Evolutionary conservation across 1,284 basidiomycete species (phyloP), one percentile per base, ranked within the genome.

Genomic region (Ceratobasidium sp.): DNA sequence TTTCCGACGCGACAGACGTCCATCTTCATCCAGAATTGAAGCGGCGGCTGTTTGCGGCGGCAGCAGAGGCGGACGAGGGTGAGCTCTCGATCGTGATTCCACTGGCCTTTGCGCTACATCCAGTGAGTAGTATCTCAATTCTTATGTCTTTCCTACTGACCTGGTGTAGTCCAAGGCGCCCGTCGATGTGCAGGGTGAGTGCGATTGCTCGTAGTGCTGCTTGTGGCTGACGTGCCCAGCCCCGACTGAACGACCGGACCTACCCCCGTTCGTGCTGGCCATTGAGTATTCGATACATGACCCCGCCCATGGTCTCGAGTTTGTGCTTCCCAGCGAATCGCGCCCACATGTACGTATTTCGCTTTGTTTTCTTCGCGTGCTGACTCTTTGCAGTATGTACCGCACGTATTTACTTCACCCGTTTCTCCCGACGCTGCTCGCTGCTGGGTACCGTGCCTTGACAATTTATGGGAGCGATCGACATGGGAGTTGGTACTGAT

Each of bases 401-500:
- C 97, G 36, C 98, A 99, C 83, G 91, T 94, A 72, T 99, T 93
- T 80, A 96, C 96, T 2, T 93, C 92, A 2, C 92, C 96, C 0
- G 93, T 94, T 0, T 93, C 93, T 2, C 91, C 95, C 5, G 95
- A 98, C 80, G 89, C 95, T 14, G 95, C 97, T 8, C 87, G 98
- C 78, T 96, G 95, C 79, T 99, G 98, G 98, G 93, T 99, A 11
- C 98, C 98, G 3, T 99, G 98, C 79, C 84, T 99, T 15, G 98
- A 99, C 82, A 95, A 91, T 80, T 83, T 97, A 15, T 98, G 96
- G 94, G 97, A 98, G 83, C 91, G 95, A 80, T 98, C 95, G 80
- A 98, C 97, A 1, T 99, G 98, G 98, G 98, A 99, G 81, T 92
- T 99, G 71, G 95, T 99, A 82, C 94, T 98, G 81, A 90, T 99